Evolutionary conservation across 1,284 basidiomycete species (phyloP).

Genomic region (Hymenochaete sp.): DNA sequence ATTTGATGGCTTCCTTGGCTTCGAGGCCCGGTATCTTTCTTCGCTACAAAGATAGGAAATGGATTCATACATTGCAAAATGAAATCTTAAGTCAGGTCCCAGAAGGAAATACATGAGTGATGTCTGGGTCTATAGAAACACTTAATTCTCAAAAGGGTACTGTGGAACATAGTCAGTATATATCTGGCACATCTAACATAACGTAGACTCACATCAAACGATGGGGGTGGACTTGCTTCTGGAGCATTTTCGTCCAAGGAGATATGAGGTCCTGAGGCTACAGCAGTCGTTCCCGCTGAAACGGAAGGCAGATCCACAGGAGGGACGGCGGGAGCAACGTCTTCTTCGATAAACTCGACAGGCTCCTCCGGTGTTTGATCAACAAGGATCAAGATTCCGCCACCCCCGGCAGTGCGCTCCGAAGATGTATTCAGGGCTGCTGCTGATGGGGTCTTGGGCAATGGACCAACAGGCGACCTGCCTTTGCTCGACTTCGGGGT

Average conservation of each 20-base stretch:
- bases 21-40: too few species aligned
- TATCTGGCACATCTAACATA: slow-evolving; percentile 4
- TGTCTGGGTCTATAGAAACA: too few species aligned
- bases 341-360: slow-evolving; percentile 68
- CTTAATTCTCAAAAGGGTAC: slow-evolving; percentile 52
- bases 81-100: too few species aligned
- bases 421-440: slow-evolving; percentile 30
- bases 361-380: slow-evolving; percentile 62
- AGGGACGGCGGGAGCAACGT: slow-evolving; percentile 36
- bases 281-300: slow-evolving; percentile 26
- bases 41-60: too few species aligned
- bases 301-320: slow-evolving; percentile 19
- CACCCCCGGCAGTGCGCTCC: slow-evolving; percentile 65
- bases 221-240: slow-evolving; percentile 70
- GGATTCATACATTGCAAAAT: too few species aligned
- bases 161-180: slow-evolving; percentile 25
- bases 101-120: too few species aligned
- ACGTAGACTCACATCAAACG: slow-evolving; percentile 61
- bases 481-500: slow-evolving; percentile 28
- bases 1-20: background rate
- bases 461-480: slow-evolving; percentile 28
- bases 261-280: slow-evolving; percentile 36
- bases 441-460: slow-evolving; percentile 22
- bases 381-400: slow-evolving; percentile 73
- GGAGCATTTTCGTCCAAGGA: slow-evolving; percentile 60